These are phyloP conservation scores for Penicillium sp. DNA, from an alignment of 2,329 filamentous ascomycete genomes.

Conservation along the genomic window DNA sequence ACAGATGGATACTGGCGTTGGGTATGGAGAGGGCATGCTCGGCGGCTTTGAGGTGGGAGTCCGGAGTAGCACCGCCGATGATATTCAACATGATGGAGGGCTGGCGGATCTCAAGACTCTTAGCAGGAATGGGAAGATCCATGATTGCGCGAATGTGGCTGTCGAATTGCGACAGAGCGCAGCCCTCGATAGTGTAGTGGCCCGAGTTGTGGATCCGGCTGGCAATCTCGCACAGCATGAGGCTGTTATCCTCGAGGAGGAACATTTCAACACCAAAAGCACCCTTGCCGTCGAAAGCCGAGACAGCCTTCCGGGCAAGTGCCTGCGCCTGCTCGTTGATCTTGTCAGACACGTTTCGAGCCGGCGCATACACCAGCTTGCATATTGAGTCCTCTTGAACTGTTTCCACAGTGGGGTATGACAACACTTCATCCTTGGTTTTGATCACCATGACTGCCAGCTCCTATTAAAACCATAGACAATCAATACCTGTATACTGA, in stretches of 20 bases:
- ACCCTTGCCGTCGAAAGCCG: slow-evolving; percentile 76
- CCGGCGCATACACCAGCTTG: slow-evolving; percentile 83
- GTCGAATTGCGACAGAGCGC: slow-evolving; percentile 84
- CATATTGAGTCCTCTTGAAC: slow-evolving; percentile 94
- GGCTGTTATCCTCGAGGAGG: slow-evolving; percentile 62
- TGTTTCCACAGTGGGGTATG: slow-evolving; percentile 89
- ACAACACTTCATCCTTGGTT: slow-evolving; percentile 65
- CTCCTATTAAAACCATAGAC: slow-evolving; percentile 47
- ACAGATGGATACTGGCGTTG: slow-evolving; percentile 69
- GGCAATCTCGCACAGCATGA: slow-evolving; percentile 82
- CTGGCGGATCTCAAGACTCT: slow-evolving; percentile 43
- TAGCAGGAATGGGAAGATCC: slow-evolving; percentile 55
- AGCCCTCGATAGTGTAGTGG: slow-evolving; percentile 91
- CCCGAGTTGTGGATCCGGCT: slow-evolving; percentile 85
- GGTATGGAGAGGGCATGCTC: slow-evolving; percentile 53
- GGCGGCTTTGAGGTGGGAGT: slow-evolving; percentile 57
- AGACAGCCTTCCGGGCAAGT: slow-evolving; percentile 72
- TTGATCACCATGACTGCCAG: slow-evolving; percentile 92
- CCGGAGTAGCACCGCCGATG: slow-evolving; percentile 52
- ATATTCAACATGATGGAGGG: slow-evolving; percentile 53
- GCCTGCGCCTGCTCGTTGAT: slow-evolving; percentile 63
- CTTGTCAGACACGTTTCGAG: slow-evolving; percentile 59
- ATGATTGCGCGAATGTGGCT: slow-evolving; percentile 83
- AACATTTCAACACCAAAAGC: slow-evolving; percentile 98
- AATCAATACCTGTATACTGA: too few relatives aligned